Conservation (phyloP, 2,329 filamentous ascomycete species). For the Alternaria longipes region DNA sequence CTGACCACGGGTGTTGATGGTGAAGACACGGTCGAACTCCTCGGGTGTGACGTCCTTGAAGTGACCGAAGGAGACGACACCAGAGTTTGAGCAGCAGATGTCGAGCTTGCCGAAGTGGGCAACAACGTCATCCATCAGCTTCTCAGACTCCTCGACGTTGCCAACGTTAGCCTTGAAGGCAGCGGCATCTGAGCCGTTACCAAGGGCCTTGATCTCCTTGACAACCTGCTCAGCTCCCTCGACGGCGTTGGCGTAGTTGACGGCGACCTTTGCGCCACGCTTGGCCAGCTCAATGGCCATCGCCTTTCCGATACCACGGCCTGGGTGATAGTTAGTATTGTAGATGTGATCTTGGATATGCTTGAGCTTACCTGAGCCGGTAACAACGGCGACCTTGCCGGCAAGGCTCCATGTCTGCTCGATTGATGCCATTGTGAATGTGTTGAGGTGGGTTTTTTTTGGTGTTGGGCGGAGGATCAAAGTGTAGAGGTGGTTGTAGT, state of each 20-base stretch:
- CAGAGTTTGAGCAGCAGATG: constrained; percentile 76
- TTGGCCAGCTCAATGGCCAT: constrained; percentile 73
- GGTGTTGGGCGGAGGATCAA: constrained; percentile 10
- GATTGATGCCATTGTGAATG: constrained; percentile 51
- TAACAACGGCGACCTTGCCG: constrained; percentile 65
- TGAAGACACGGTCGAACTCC: constrained; percentile 67
- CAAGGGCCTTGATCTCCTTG: constrained; percentile 68
- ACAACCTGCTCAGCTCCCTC: constrained; percentile 73
- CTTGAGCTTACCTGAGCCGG: constrained; percentile 57
- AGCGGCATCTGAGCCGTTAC: constrained; percentile 68
- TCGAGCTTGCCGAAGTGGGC: constrained; percentile 72
- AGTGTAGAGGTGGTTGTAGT: constrained; percentile 17
- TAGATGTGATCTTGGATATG: neutral
- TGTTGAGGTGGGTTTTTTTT: constrained; percentile 24
- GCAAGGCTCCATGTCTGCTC: constrained; percentile 61
- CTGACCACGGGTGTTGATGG: constrained; percentile 69
- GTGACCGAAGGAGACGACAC: constrained; percentile 64
- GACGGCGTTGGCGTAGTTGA: constrained; percentile 73
- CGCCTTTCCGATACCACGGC: constrained; percentile 72
- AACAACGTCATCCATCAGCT: constrained; percentile 70
- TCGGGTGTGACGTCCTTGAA: constrained; percentile 64
- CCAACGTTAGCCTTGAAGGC: constrained; percentile 75
- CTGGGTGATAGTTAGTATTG: constrained; percentile 46
- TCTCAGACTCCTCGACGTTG: constrained; percentile 69
- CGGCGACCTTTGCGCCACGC: constrained; percentile 71